A percentile compares a stretch with the other conserved stretches of the same genome.
Conservation (phyloP, 352 stramenopile species). For the Phytophthora capsici region DNA sequence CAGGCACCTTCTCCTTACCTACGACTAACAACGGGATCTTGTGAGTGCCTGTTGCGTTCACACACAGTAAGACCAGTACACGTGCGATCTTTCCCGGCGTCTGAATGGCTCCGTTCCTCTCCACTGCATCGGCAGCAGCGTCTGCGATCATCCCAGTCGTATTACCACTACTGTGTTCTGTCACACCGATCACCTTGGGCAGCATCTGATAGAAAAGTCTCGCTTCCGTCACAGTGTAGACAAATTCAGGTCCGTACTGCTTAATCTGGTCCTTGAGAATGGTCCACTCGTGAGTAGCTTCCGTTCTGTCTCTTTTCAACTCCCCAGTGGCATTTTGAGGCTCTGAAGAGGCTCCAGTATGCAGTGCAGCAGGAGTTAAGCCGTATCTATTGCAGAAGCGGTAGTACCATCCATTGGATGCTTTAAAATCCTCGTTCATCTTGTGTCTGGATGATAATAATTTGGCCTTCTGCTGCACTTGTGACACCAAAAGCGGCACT, state of each 20-base stretch:
- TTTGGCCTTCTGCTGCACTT: slow-evolving; percentile 68
- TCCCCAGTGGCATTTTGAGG: slow-evolving; percentile 8
- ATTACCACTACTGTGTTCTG: not conserved
- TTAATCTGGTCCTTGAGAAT: slow-evolving; percentile 35
- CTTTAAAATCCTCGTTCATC: slow-evolving; percentile 56
- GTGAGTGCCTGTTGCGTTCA: slow-evolving; percentile 60
- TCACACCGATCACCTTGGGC: slow-evolving; percentile 18
- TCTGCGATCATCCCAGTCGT: slow-evolving; percentile 11
- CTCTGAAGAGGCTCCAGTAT: slow-evolving; percentile 13
- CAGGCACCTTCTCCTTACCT: slow-evolving; percentile 45
- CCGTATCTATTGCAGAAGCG: slow-evolving; percentile 76
- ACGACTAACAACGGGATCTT: slow-evolving; percentile 63
- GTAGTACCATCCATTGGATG: slow-evolving; percentile 84
- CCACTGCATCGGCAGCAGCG: not conserved
- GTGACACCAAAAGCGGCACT: slow-evolving; percentile 54
- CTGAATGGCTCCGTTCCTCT: not conserved
- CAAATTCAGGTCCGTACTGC: slow-evolving; percentile 45
- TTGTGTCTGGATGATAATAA: slow-evolving; percentile 47
- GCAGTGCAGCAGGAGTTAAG: slow-evolving; percentile 46
- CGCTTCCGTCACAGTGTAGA: slow-evolving; percentile 60
- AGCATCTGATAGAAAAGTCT: slow-evolving; percentile 62
- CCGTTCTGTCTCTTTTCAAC: slow-evolving; percentile 1
- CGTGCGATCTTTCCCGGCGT: slow-evolving; percentile 35
- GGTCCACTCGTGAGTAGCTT: slow-evolving; percentile 29
- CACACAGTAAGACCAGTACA: slow-evolving; percentile 54